Evolutionary conservation across 108 stramenopile species (phyloP), one percentile per base, ranked within the genome.

Genomic region (Nannochloropsis salina): DNA sequence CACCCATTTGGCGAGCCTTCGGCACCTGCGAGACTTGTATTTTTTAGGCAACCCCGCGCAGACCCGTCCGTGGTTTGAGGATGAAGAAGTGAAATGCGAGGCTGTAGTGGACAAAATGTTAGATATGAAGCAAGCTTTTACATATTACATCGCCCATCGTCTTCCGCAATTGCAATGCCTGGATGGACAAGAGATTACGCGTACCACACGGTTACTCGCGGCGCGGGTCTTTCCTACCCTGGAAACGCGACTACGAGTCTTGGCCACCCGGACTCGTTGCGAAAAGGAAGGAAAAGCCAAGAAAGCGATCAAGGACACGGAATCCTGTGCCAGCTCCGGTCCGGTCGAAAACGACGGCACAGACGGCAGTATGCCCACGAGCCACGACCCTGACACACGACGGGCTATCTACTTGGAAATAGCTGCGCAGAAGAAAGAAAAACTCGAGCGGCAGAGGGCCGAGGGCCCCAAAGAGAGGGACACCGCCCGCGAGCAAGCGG

Each of bases 11-110:
- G 61, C 80, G 20, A 51, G 83, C 8, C 91, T 91, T 83, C 12
- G 15, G 20, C 89, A 89, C 61, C 84, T 96, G 81, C 83, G 86
- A 83, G 96, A 96, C 42, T 89, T 96, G 44, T 95, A 92, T 85
- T 81, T 96, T 84, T 90, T 95, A 85, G 96, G 96, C 11, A 96
- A 96, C 90, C 96, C 96, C 22, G 92, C 92, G 80, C 92, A 94
- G 93, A 51, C 47, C 47, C 9, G 12, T 9, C 47, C 47, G 10
- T 51, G 22, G 80, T 81, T 18, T 9, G 80, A 81, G 80, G 80
- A 21, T 42, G 82, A 42, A 42, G 82, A 31, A 9, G 15, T 9
- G 80, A 31, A 31, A 31, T 9, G 10, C 20, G 80, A 31, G 21
- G 80, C 18, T 9, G 80, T 9, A 21, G 80, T 9, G n/a, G 80